Conservation (phyloP, 2,329 filamentous ascomycete species). For the Huntiella abstrusa region DNA sequence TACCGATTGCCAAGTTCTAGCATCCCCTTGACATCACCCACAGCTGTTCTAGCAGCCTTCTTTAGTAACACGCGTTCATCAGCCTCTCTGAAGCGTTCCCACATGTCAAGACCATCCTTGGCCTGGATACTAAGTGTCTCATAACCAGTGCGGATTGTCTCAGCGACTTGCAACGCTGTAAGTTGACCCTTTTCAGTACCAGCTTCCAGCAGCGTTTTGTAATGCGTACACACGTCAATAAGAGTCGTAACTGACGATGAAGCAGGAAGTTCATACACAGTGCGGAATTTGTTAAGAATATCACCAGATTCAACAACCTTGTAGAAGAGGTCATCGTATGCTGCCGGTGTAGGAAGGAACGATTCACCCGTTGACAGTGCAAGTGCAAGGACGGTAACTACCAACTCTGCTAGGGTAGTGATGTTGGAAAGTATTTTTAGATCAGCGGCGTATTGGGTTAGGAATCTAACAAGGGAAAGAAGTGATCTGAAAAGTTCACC, state of each 20-base stretch:
- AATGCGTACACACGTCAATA: conserved; percentile 67
- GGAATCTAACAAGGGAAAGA: conserved; percentile 72
- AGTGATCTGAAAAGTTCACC: conserved; percentile 83
- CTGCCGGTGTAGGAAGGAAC: conserved; percentile 69
- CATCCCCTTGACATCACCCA: conserved; percentile 28
- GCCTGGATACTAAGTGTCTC: conserved; percentile 85
- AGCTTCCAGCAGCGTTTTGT: conserved; percentile 57
- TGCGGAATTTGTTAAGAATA: conserved; percentile 60
- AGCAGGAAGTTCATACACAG: conserved; percentile 46
- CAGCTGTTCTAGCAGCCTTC: conserved; percentile 63
- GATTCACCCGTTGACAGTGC: conserved; percentile 73
- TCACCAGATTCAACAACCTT: conserved; percentile 89
- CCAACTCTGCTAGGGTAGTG: conserved; percentile 52
- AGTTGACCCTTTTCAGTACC: conserved; percentile 21
- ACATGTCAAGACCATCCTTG: conserved; percentile 68
- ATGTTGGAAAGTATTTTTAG: conserved; percentile 50
- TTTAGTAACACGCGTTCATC: conserved; percentile 74
- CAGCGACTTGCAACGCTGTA: conserved; percentile 66
- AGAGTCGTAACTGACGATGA: conserved; percentile 61
- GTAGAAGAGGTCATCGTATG: conserved; percentile 96
- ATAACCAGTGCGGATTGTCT: conserved; percentile 90
- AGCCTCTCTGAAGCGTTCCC: conserved; percentile 72
- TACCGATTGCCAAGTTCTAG: not conserved
- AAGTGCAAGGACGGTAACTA: conserved; percentile 68
- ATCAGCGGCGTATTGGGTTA: conserved; percentile 70